Base-by-base conservation (phyloP, 345 rosid genomes). In the Eucalyptus polybractea region DNA sequence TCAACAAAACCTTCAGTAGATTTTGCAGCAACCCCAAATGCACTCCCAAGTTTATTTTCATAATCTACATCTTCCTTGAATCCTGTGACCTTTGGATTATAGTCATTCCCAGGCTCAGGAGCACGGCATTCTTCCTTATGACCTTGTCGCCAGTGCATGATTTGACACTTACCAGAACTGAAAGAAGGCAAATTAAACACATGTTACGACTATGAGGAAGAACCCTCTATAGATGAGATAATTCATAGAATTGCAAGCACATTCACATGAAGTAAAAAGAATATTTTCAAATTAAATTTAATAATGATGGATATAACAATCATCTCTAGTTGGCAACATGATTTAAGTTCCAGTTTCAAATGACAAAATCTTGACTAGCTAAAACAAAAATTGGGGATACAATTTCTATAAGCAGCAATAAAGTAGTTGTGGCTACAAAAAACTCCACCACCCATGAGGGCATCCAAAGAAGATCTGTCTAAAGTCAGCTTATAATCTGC, bases 71-170 rank as follows among this genome's bases (percentile, higher is more conserved):
- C 51, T 89, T 90, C 91, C 29, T 89, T 91, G 69, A 89, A 90
- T 90, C 91, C 93, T 72, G 90, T 90, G 42, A 69, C 83, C 89
- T 92, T 90, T 89, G 89, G 86, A 90, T 90, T 91, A 88, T 87
- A 89, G 88, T 92, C 91, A 56, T 81, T 90, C 92, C 91, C 89
- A 94, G 89, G 44, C 89, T 81, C 58, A n/a, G 95, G 94, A 90
- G 95, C 96, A 87, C 53, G 92, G 89, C 99, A 97, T 88, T 97
- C 97, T 88, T 96, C 95, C 93, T 94, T 97, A 91, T 97, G 99
- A 90, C 99, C 99, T 95, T 95, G 98, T 88, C 99, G 92, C 99
- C 99, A 98, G 89, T 97, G 99, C 72, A 95, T 91, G 90, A 97
- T 93, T 93, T 98, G 99, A 92, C 99, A 98, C 92, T 95, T 93